phyloP scores from a whole-genome alignment of 1,284 basidiomycete genomes.

The Phlebopus sp. region DNA sequence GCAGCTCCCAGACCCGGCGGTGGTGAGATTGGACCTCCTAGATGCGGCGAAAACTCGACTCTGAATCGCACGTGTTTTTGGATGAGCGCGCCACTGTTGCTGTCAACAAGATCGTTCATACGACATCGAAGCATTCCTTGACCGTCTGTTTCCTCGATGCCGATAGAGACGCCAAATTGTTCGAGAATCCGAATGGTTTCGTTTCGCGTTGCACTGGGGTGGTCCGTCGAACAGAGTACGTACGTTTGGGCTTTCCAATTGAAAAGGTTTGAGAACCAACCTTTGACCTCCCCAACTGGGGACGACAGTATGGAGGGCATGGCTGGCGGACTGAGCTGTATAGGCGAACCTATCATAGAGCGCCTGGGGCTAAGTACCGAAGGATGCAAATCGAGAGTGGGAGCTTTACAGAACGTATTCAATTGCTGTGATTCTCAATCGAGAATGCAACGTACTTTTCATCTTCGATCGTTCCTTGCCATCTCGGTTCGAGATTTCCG shows the following conservation, averaged over 20 bases:
- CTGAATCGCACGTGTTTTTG: constrained; percentile 61
- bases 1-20: constrained; percentile 7
- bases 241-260: constrained; percentile 67
- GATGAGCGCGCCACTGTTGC: constrained; percentile 38
- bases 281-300: constrained; percentile 74
- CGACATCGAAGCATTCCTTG: constrained; percentile 57
- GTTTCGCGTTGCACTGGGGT: constrained; percentile 58
- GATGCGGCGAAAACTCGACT: constrained; percentile 58
- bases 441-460: constrained; percentile 43
- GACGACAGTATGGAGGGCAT: constrained; percentile 31
- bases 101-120: constrained; percentile 55
- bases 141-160: constrained; percentile 47
- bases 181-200: constrained; percentile 69
- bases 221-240: constrained; percentile 68
- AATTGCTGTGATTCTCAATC: neutral
- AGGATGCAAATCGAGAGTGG: constrained; percentile 35
- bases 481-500: constrained; percentile 34
- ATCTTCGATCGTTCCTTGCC: constrained; percentile 44
- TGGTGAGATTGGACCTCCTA: constrained; percentile 17
- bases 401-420: constrained; percentile 25
- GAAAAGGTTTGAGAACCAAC: constrained; percentile 80
- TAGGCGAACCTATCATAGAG: constrained; percentile 39
- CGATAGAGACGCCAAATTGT: constrained; percentile 59
- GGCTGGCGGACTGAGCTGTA: constrained; percentile 21
- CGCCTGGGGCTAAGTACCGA: constrained; percentile 33